Evolutionary conservation across 2,329 filamentous ascomycete species (phyloP), one percentile per base, ranked within the genome.

Genomic region (Byssochlamys sp.): DNA sequence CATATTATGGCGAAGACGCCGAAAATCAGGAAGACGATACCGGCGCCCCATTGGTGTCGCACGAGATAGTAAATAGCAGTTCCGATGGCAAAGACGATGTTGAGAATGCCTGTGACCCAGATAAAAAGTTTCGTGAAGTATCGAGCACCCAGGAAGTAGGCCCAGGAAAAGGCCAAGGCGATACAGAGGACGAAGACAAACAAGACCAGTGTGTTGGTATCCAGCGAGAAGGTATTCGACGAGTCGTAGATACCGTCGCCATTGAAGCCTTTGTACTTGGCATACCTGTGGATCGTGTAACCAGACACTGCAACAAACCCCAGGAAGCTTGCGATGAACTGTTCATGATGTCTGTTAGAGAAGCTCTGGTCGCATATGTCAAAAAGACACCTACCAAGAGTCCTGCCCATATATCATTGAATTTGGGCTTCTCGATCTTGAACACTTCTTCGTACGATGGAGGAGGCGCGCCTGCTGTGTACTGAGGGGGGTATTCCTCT

Each of bases 101-200:
- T 95, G 57, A 95, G 78, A 55, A 96, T 92, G 11, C 90, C 90
- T 0, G 91, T 95, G 45, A 91, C 83, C 89, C 90, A 96, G 69
- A 96, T 95, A 65, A 96, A 91, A 68, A 90, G 84, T 75, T 94
- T 95, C 2, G 91, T 91, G 63, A 92, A 92, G 52, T 82, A 75
- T 57, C 90, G 84, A 5, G 89, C 88, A 1, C 86, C 72, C 73
- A 84, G 84, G 65, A 96, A 84, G 70, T 96, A 97, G 25, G 75
- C 79, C 67, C 84, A 88, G 35, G 89, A 91, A 49, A 96, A 77
- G 1, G 89, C 80, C 25, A 91, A 79, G 4, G 90, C 88, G 45
- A 91, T 80, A 14, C 77, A 82, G 6, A 96, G 79, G 6, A 89
- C 84, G 69, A 95, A 91, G 33, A 83, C 80, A 71, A 97, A 95